Evolutionary conservation across 768 basidiomycete species (phyloP), one percentile per base, ranked within the genome.

Genomic region (Phylloporus arenicola): DNA sequence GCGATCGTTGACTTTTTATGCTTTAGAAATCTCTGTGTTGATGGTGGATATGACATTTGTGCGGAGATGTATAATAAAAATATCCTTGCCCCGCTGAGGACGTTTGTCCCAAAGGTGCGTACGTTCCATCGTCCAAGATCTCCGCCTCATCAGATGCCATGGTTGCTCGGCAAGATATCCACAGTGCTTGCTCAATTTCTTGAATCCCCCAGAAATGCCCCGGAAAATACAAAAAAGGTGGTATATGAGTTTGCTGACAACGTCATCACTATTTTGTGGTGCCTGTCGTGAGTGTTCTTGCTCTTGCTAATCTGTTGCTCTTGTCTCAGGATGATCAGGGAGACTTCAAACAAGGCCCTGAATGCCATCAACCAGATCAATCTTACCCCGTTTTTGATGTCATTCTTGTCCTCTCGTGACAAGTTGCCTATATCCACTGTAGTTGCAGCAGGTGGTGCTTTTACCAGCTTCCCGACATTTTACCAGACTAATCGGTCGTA

Each of bases 51-150:
- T 63, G 92, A 96, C 56, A 88, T 96, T 42, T 94, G 93, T 60
- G 91, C 88, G 1, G 92, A 96, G 68, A 94, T 97, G 90, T 94
- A 86, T 71, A 96, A 97, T 68, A 96, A 96, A 72, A 90, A 89
- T 57, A 84, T 96, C 40, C 73, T 96, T 44, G 77, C 83, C 6
- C 88, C 89, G 3, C 68, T 92, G 51, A 82, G 75, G 57, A 75
- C 78, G 0, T 88, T 91, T 59, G 75, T 92, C 16, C 84, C 87
- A 7, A 92, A 91, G 74, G 92, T 89, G 56, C 37, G 65, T 52
- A 3, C 12, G 1, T 17, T 14, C 24, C 35, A 9, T 49, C 39
- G 27, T 43, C 30, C 34, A 11, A 31, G 30, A 19, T 38, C 50
- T 34, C 35, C 13, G 6, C n/a, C 11, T 47, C 22, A 49, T 43